phyloP scores from a whole-genome alignment of 2,329 filamentous ascomycete species.

The Aspergillus persii region DNA sequence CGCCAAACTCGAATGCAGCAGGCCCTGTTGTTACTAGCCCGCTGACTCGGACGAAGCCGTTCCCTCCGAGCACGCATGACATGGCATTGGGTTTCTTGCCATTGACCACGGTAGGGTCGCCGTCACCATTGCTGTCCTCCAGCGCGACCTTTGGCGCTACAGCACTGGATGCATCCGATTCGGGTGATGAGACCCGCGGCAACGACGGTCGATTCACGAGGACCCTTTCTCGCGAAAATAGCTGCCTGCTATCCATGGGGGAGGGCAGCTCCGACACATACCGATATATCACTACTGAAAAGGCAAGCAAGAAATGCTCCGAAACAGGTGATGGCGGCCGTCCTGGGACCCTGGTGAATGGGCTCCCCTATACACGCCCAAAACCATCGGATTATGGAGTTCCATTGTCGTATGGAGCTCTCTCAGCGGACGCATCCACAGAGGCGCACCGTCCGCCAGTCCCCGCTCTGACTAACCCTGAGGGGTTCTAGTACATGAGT shows the following conservation, averaged over 20 bases:
- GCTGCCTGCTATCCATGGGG: conserved; percentile 24
- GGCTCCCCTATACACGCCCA: conserved; percentile 40
- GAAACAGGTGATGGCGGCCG: conserved; percentile 20
- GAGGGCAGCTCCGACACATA: conserved; percentile 38
- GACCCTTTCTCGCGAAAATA: conserved; percentile 20
- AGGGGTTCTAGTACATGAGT: conserved; percentile 9
- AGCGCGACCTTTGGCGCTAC: conserved; percentile 13
- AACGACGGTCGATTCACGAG: conserved; percentile 16
- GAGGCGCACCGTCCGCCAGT: conserved; percentile 24
- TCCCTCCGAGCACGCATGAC: conserved; percentile 25
- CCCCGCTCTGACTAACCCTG: conserved; percentile 24
- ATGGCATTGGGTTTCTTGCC: conserved; percentile 31
- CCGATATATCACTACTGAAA: conserved; percentile 36
- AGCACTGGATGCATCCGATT: conserved; percentile 18
- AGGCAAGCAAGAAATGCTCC: conserved; percentile 28
- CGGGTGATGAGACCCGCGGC: conserved; percentile 18
- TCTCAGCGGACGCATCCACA: conserved; percentile 16
- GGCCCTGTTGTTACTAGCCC: conserved; percentile 20
- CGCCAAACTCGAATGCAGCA: conserved; percentile 17
- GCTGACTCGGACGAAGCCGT: conserved; percentile 17
- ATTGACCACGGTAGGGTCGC: conserved; percentile 19
- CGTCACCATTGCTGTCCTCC: conserved; percentile 13
- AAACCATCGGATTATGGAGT: conserved; percentile 15
- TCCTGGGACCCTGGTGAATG: conserved; percentile 39
- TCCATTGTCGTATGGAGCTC: conserved; percentile 12